Evolutionary conservation across 2,329 filamentous ascomycete genomes (phyloP), one percentile per base, ranked within the genome.

Genomic region (Hysterium pulicare): DNA sequence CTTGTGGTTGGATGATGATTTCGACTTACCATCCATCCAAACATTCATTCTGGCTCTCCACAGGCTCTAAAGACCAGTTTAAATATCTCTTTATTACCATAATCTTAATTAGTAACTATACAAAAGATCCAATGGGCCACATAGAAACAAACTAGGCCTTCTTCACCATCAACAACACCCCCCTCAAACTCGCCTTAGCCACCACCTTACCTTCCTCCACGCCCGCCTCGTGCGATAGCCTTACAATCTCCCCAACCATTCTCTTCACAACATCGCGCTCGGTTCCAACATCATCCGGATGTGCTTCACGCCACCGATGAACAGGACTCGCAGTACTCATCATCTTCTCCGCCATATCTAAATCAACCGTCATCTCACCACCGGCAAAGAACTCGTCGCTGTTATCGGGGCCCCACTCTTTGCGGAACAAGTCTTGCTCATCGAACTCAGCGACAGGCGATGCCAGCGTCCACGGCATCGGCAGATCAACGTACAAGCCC

Each of bases 381-480:
- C 41, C 46, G 2, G 47, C 48, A 30, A 57, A 63, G 42, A 65
- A 65, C n/a, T 59, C 40, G 3, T 59, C 57, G 4, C 47, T 43
- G 33, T 48, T 46, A 40, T 11, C 30, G 46, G 47, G 41, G 1
- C 50, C 51, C 74, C 74, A 79, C 8, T 74, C 69, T 41, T 62
- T 67, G 1, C 73, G 60, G 5, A 64, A 44, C 37, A 75, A 75
- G 0, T 54, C 55, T 0, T 16, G 38, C 53, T 68, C 33, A 3
- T 72, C 65, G 47, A 81, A 75, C 1, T 51, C 67, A 0, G 42
- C 9, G 0, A 68, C 58, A 0, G 63, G 51, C 2, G 48, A 36
- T 3, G 54, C 50, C 5, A 71, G 16, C 0, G 62, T 67, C 78
- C 78, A 83, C 0, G 79, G 79, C 13, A 81, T 57, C 4, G 49